Evolutionary conservation across 2,329 filamentous ascomycete species (phyloP).

Genomic region (Chaetomiaceae sp.): DNA sequence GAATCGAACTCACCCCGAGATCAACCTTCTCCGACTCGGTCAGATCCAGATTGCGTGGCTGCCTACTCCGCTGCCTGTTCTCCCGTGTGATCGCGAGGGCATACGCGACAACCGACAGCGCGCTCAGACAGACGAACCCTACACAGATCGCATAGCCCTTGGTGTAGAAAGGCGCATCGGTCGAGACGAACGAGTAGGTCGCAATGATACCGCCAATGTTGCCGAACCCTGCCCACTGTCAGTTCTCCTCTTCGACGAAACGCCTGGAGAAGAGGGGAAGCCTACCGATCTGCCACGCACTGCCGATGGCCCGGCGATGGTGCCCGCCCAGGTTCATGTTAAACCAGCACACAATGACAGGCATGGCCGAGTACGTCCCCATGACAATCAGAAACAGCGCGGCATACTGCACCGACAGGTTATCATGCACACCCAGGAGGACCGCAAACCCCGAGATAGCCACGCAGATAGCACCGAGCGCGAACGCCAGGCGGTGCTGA

Average conservation of each 20-base stretch:
- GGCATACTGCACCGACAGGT: conserved; percentile 63
- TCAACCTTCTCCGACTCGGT: conserved; percentile 35
- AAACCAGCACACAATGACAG: conserved; percentile 78
- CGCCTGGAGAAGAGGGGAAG: neutral
- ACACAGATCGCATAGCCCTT: conserved; percentile 74
- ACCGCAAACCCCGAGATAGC: conserved; percentile 70
- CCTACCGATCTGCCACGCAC: conserved; percentile 64
- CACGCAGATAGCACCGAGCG: conserved; percentile 60
- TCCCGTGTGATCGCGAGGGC: conserved; percentile 49
- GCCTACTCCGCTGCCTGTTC: conserved; percentile 54
- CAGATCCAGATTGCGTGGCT: conserved; percentile 23
- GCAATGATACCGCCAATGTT: conserved; percentile 76
- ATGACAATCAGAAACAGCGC: conserved; percentile 77
- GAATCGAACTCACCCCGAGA: conserved; percentile 32
- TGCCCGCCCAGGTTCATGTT: conserved; percentile 74
- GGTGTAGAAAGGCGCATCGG: conserved; percentile 62
- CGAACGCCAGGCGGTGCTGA: conserved; percentile 69
- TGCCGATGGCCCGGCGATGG: conserved; percentile 62
- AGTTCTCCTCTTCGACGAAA: neutral
- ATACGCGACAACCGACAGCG: conserved; percentile 55
- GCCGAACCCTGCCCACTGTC: conserved; percentile 47
- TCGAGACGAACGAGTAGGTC: conserved; percentile 60
- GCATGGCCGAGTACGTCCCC: conserved; percentile 82
- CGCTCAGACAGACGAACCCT: conserved; percentile 64
- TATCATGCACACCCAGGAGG: conserved; percentile 64